These are phyloP conservation scores for Scolecobasidium constrictum DNA, from an alignment of 2,329 filamentous ascomycete species.

Conservation along the genomic window DNA sequence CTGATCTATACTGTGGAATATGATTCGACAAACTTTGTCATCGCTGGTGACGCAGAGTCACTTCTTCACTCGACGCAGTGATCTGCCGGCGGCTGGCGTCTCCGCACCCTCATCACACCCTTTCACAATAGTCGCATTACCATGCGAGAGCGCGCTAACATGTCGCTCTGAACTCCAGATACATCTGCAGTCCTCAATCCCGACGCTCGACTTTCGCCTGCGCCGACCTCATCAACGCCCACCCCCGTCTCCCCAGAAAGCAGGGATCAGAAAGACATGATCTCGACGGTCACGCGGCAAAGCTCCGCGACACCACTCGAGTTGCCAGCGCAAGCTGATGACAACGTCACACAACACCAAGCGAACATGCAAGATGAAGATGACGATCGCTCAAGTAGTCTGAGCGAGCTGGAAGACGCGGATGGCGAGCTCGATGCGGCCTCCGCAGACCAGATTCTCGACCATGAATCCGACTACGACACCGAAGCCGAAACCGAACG, in stretches of 20 bases:
- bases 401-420: constrained; percentile 85
- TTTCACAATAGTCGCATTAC: not conserved
- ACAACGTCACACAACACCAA: not conserved
- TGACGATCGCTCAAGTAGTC: constrained; percentile 73
- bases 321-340: not conserved
- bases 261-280: constrained; percentile 4
- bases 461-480: constrained; percentile 44
- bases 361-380: constrained; percentile 9
- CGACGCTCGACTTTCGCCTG: not conserved
- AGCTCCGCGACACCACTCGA: not conserved
- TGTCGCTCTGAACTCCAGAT: not conserved
- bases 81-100: not conserved
- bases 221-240: not conserved
- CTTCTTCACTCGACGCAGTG: not conserved
- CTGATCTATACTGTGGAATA: not conserved
- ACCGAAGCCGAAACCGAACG: constrained; percentile 92
- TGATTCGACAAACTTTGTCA: not conserved
- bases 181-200: not conserved
- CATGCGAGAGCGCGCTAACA: not conserved
- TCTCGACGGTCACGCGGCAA: constrained; percentile 7
- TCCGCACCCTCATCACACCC: not conserved
- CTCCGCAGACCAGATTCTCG: constrained; percentile 1
- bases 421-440: constrained; percentile 33
- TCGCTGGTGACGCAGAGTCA: not conserved
- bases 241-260: not conserved